phyloP scores from a whole-genome alignment of 2,329 filamentous ascomycete species.

The Lecanicillium sp. region DNA sequence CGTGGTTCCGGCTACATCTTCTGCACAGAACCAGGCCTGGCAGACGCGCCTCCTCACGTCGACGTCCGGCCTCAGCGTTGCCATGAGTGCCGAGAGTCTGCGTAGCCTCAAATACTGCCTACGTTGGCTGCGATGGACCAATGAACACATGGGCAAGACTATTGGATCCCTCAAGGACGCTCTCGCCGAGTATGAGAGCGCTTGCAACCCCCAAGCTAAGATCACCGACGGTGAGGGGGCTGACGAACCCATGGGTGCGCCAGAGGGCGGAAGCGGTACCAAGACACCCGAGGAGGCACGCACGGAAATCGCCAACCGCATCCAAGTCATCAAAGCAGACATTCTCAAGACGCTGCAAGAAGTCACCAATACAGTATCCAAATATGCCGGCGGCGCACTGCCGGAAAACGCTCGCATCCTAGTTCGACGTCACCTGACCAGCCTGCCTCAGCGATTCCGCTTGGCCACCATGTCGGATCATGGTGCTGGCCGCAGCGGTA shows the following conservation, averaged over 20 bases:
- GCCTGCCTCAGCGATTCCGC: constrained; percentile 74
- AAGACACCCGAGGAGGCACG: constrained; percentile 21
- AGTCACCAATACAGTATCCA: constrained; percentile 77
- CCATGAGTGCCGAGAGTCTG: constrained; percentile 83
- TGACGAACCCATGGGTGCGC: constrained; percentile 15
- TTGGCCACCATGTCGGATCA: constrained; percentile 49
- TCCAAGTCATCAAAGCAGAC: constrained; percentile 60
- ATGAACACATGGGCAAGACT: constrained; percentile 68
- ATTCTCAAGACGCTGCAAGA: constrained; percentile 72
- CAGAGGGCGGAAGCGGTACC: constrained; percentile 9
- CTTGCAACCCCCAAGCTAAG: constrained; percentile 15
- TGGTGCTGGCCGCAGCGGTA: constrained; percentile 17
- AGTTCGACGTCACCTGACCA: constrained; percentile 76
- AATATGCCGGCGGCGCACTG: constrained; percentile 82
- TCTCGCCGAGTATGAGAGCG: constrained; percentile 70
- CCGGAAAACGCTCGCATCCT: constrained; percentile 81
- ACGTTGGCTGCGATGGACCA: constrained; percentile 70
- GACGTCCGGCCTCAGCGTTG: constrained; percentile 82
- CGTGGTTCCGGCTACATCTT: constrained; percentile 16
- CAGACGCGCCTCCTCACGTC: constrained; percentile 80
- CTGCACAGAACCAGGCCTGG: constrained; percentile 43
- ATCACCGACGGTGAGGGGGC: constrained; percentile 13
- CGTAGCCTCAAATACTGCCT: constrained; percentile 80
- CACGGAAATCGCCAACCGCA: constrained; percentile 47
- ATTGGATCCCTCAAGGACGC: constrained; percentile 67